phyloP scores from a whole-genome alignment of 2,329 filamentous ascomycete genomes.

The Pezicula neosporulosa region DNA sequence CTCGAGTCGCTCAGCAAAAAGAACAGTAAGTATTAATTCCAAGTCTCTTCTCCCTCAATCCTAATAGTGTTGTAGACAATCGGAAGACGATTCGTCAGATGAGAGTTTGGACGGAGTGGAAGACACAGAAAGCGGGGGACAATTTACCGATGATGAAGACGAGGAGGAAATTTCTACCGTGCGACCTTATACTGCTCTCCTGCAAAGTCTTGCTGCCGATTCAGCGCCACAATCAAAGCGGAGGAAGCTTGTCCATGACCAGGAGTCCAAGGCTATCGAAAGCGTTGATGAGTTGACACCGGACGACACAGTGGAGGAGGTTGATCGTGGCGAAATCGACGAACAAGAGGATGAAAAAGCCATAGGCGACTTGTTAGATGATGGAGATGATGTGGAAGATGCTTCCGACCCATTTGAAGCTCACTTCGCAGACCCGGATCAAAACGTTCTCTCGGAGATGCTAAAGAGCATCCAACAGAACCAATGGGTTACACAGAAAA shows the following conservation, averaged over 20 bases:
- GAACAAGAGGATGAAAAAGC: slow-evolving; percentile 47
- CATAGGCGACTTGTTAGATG: slow-evolving; percentile 30
- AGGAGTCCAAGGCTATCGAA: slow-evolving; percentile 11
- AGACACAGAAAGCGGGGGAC: slow-evolving; percentile 40
- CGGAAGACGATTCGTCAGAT: slow-evolving; percentile 24
- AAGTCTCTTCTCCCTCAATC: neutral
- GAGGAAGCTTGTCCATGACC: slow-evolving; percentile 45
- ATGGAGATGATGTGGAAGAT: slow-evolving; percentile 44
- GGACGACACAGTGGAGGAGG: slow-evolving; percentile 10
- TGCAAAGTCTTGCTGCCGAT: slow-evolving; percentile 52
- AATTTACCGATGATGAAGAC: slow-evolving; percentile 41
- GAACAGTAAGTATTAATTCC: slow-evolving; percentile 24
- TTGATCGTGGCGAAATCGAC: slow-evolving; percentile 42
- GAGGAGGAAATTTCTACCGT: slow-evolving; percentile 30
- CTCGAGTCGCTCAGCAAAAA: slow-evolving; percentile 42
- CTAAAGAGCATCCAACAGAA: slow-evolving; percentile 46
- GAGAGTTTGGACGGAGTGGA: slow-evolving; percentile 36
- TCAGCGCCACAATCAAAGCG: slow-evolving; percentile 48
- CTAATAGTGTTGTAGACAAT: slow-evolving; percentile 16
- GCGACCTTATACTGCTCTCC: slow-evolving; percentile 53
- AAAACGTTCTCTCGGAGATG: slow-evolving; percentile 52
- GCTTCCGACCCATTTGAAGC: slow-evolving; percentile 71
- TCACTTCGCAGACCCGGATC: slow-evolving; percentile 72
- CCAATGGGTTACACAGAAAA: slow-evolving; percentile 48
- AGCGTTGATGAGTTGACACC: slow-evolving; percentile 1